Evolutionary conservation across 2,329 filamentous ascomycete genomes (phyloP).

Genomic region (Paraphoma sp.): DNA sequence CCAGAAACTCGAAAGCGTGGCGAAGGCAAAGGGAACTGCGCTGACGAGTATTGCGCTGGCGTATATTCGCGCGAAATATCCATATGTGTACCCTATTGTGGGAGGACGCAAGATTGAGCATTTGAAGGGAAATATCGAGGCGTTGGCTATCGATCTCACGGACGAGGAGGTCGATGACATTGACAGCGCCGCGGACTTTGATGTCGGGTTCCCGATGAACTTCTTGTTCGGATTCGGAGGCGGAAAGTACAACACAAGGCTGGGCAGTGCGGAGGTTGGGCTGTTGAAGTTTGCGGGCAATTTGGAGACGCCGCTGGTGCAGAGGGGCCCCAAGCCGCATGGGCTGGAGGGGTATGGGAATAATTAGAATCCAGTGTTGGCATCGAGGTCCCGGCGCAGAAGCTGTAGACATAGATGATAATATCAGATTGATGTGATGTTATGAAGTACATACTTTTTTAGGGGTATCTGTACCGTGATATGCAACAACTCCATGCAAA

Average conservation of each 20-base stretch:
- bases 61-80: slow-evolving; percentile 74
- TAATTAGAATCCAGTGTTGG: background rate
- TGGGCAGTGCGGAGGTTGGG: slow-evolving; percentile 36
- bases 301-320: slow-evolving; percentile 32
- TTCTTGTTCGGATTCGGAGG: slow-evolving; percentile 54
- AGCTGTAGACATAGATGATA: too few relatives aligned
- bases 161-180: slow-evolving; percentile 62
- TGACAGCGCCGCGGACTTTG: slow-evolving; percentile 52
- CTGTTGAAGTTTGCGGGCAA: slow-evolving; percentile 36
- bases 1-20: slow-evolving; percentile 65
- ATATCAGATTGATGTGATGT: too few relatives aligned
- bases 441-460: too few relatives aligned
- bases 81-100: slow-evolving; percentile 77
- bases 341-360: slow-evolving; percentile 18
- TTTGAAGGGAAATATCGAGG: slow-evolving; percentile 68
- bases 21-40: slow-evolving; percentile 61
- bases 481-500: slow-evolving; percentile 22
- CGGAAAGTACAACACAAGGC: slow-evolving; percentile 32
- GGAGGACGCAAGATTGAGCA: slow-evolving; percentile 77
- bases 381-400: too few relatives aligned
- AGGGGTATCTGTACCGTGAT: background rate
- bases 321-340: slow-evolving; percentile 36
- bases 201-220: slow-evolving; percentile 17
- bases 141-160: slow-evolving; percentile 58
- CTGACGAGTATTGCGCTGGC: slow-evolving; percentile 70